phyloP scores from a whole-genome alignment of 164 flowering plant genomes.

The Vitis riparia region DNA sequence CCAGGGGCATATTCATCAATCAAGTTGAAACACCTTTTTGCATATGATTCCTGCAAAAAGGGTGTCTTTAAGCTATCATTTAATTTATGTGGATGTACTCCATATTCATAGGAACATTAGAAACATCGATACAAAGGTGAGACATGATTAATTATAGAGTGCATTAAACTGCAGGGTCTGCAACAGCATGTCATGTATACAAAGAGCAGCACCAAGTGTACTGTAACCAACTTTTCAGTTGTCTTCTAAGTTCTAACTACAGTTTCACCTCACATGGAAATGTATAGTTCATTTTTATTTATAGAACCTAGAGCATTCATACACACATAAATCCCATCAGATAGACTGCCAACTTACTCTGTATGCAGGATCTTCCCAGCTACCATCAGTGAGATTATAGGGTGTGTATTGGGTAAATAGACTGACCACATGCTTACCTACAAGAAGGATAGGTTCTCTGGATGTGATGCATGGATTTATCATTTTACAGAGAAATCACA shows the following conservation, averaged over 20 bases:
- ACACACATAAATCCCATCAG: not conserved
- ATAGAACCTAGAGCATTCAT: not conserved
- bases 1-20: slow-evolving; percentile 96
- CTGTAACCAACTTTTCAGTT: too few relatives aligned
- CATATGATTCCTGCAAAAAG: slow-evolving; percentile 68
- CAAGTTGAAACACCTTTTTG: slow-evolving; percentile 76
- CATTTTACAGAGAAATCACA: too few relatives aligned
- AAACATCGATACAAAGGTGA: not conserved
- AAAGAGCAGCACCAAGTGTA: too few relatives aligned
- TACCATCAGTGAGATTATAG: slow-evolving; percentile 73
- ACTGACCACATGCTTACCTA: slow-evolving; percentile 93
- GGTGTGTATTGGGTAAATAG: slow-evolving; percentile 93
- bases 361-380: slow-evolving; percentile 79
- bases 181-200: too few relatives aligned
- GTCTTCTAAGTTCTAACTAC: too few relatives aligned
- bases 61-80: too few relatives aligned
- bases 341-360: slow-evolving; percentile 52
- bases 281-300: too few relatives aligned
- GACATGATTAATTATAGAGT: not conserved
- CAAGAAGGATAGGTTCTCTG: not conserved
- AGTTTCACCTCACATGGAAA: too few relatives aligned
- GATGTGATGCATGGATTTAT: too few relatives aligned
- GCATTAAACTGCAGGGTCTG: too few relatives aligned
- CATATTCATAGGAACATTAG: not conserved
- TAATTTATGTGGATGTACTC: too few relatives aligned